phyloP scores from a whole-genome alignment of 1,284 basidiomycete genomes.

The Papiliotrema fonsecae region DNA sequence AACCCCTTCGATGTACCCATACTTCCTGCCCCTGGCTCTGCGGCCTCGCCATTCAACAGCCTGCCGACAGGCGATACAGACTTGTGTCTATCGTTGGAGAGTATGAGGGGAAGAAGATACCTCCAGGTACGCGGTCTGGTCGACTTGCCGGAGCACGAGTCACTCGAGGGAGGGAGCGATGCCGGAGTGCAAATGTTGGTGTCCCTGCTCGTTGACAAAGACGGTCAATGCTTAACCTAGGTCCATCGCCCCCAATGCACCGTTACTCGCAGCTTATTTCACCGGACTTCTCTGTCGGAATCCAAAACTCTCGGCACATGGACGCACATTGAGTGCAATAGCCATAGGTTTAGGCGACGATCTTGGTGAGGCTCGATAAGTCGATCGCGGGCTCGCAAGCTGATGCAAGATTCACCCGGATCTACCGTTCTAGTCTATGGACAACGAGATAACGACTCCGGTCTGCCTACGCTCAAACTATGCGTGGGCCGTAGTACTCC shows the following conservation, averaged over 20 bases:
- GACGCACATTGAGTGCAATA: constrained; percentile 33
- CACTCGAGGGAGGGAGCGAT: constrained; percentile 30
- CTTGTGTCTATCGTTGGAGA: constrained; percentile 46
- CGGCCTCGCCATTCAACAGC: constrained; percentile 24
- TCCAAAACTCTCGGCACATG: constrained; percentile 20
- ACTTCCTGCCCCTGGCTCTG: constrained; percentile 1
- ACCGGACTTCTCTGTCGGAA: constrained; percentile 32
- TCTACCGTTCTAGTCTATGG: constrained; percentile 39
- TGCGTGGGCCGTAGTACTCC: constrained; percentile 31
- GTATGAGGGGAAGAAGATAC: constrained; percentile 42
- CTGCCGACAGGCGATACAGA: constrained; percentile 34
- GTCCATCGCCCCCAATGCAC: constrained; percentile 28
- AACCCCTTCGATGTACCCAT: constrained; percentile 22
- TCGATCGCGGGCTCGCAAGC: too few species aligned
- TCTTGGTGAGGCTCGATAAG: constrained; percentile 12
- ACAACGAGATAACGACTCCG: constrained; percentile 2
- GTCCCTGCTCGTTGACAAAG: background rate
- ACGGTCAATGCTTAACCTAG: constrained; percentile 8
- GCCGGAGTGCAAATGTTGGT: constrained; percentile 36
- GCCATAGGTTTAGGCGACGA: constrained; percentile 43
- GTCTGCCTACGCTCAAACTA: constrained; percentile 16
- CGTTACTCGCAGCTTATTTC: constrained; percentile 37
- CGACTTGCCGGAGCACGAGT: constrained; percentile 29
- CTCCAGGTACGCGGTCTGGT: constrained; percentile 37
- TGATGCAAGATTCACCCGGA: constrained; percentile 16